A percentile compares a stretch with the other conserved stretches of the same genome.
phyloP scores from a whole-genome alignment of 768 basidiomycete species.

The Leucosporidium yakuticum region DNA sequence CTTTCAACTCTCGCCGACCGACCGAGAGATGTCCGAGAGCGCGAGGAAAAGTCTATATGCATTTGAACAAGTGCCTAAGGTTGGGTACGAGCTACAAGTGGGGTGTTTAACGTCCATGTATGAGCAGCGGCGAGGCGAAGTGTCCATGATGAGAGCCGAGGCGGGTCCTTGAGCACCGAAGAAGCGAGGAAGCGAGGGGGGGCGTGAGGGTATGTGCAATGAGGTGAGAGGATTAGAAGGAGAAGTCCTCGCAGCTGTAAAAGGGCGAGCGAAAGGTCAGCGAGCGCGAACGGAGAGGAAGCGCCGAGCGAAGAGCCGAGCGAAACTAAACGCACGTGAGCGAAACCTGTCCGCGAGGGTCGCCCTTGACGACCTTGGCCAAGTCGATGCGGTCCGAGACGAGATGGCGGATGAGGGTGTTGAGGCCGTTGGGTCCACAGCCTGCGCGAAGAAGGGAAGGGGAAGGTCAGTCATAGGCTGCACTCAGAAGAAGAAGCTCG shows the following conservation, averaged over 20 bases:
- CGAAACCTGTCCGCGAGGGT: slow-evolving; percentile 20
- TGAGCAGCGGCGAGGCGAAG: neutral
- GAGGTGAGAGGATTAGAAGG: neutral
- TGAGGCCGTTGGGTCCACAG: slow-evolving; percentile 67
- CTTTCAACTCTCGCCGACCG: no score
- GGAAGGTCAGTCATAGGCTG: neutral
- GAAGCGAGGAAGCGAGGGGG: no score
- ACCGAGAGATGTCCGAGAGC: no score
- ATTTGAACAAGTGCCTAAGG: no score
- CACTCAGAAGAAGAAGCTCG: neutral
- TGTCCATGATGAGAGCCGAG: neutral
- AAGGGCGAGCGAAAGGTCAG: no score
- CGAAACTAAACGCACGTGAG: neutral
- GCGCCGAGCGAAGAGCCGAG: no score
- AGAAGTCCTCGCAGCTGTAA: slow-evolving; percentile 16
- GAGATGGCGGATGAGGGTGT: slow-evolving; percentile 61
- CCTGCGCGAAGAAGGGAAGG: slow-evolving; percentile 45
- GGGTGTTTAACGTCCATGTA: neutral
- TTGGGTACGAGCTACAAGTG: neutral
- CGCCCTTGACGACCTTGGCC: slow-evolving; percentile 48
- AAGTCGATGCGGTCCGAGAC: slow-evolving; percentile 60
- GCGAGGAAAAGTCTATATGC: no score
- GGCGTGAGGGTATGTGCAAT: neutral
- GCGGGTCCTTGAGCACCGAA: no score
- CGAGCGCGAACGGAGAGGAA: no score